Percentiles rank a stretch among this genome's conserved stretches.
phyloP scores from a whole-genome alignment of 2,329 filamentous ascomycete species.

The Ascochyta clinopodiicola region DNA sequence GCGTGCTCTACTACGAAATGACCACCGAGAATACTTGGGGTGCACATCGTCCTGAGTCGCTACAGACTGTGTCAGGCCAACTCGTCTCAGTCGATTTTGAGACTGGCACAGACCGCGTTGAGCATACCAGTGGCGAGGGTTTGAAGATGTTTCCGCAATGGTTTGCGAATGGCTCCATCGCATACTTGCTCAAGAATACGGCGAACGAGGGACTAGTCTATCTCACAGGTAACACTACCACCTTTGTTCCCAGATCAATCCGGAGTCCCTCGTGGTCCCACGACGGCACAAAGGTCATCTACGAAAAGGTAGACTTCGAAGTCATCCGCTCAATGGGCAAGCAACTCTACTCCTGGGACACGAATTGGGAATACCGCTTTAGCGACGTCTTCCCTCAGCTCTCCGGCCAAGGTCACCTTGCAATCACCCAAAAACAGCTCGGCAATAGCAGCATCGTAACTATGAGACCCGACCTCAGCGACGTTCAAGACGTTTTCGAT shows the following conservation, averaged over 20 bases:
- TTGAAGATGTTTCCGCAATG: slow-evolving; percentile 42
- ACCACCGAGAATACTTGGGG: slow-evolving; percentile 49
- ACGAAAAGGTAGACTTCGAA: slow-evolving; percentile 33
- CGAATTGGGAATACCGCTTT: slow-evolving; percentile 53
- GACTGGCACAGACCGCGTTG: slow-evolving; percentile 45
- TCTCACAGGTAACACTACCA: slow-evolving; percentile 7
- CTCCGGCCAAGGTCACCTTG: slow-evolving; percentile 34
- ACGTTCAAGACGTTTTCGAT: slow-evolving; percentile 39
- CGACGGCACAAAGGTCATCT: slow-evolving; percentile 39
- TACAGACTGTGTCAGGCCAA: slow-evolving; percentile 37
- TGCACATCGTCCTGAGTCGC: slow-evolving; percentile 40
- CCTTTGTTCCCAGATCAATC: slow-evolving; percentile 2
- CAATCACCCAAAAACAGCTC: slow-evolving; percentile 51
- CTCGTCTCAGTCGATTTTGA: slow-evolving; percentile 50
- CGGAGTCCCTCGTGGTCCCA: slow-evolving; percentile 44
- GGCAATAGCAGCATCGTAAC: slow-evolving; percentile 50
- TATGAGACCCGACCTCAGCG: slow-evolving; percentile 37
- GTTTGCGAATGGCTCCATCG: slow-evolving; percentile 13
- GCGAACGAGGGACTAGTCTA: slow-evolving; percentile 34
- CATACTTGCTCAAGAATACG: slow-evolving; percentile 39
- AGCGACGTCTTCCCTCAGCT: slow-evolving; percentile 53
- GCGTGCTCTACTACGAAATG: slow-evolving; percentile 48
- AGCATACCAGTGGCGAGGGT: slow-evolving; percentile 36
- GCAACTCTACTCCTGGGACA: slow-evolving; percentile 50
- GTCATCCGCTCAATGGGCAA: slow-evolving; percentile 45